Evolutionary conservation across 2,329 filamentous ascomycete species (phyloP).

Genomic region (Teratosphaeria destructans): DNA sequence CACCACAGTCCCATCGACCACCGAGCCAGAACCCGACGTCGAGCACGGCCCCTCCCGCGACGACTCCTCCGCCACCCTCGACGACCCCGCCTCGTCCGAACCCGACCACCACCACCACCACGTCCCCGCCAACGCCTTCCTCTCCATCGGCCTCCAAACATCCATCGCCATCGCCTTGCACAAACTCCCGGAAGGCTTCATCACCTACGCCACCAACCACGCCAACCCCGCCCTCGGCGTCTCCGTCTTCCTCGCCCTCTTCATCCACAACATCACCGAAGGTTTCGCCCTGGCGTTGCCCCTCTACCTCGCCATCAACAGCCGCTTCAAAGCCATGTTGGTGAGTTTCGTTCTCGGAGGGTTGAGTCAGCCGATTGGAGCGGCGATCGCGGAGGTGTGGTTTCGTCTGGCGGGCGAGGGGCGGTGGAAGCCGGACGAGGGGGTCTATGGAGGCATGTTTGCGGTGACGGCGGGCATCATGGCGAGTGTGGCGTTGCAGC

Average conservation of each 20-base stretch:
- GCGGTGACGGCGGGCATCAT: constrained; percentile 87
- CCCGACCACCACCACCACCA: constrained; percentile 68
- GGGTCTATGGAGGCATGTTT: constrained; percentile 70
- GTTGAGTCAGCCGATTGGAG: constrained; percentile 76
- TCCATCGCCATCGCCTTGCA: constrained; percentile 90
- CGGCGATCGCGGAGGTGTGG: constrained; percentile 74
- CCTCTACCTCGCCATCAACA: constrained; percentile 80
- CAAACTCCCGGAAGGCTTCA: constrained; percentile 79
- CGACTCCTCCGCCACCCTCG: constrained; percentile 9
- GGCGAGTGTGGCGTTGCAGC: constrained; percentile 80
- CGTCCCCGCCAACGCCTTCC: constrained; percentile 84
- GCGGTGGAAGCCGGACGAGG: constrained; percentile 41
- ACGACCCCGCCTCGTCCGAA: not conserved
- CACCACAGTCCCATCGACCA: constrained; percentile 1
- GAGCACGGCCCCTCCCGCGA: constrained; percentile 8
- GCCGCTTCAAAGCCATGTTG: constrained; percentile 68
- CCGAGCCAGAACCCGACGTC: constrained; percentile 3
- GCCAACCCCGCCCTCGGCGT: constrained; percentile 81
- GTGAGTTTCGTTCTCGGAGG: constrained; percentile 80
- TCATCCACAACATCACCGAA: constrained; percentile 97
- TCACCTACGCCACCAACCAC: constrained; percentile 96
- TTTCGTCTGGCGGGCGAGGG: constrained; percentile 55
- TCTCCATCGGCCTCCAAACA: constrained; percentile 91
- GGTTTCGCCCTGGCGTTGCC: constrained; percentile 91
- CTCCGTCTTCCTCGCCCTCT: constrained; percentile 87